These are phyloP conservation scores for Aspergillus indologenus DNA, from an alignment of 495 filamentous ascomycete genomes.

Conservation along the genomic window DNA sequence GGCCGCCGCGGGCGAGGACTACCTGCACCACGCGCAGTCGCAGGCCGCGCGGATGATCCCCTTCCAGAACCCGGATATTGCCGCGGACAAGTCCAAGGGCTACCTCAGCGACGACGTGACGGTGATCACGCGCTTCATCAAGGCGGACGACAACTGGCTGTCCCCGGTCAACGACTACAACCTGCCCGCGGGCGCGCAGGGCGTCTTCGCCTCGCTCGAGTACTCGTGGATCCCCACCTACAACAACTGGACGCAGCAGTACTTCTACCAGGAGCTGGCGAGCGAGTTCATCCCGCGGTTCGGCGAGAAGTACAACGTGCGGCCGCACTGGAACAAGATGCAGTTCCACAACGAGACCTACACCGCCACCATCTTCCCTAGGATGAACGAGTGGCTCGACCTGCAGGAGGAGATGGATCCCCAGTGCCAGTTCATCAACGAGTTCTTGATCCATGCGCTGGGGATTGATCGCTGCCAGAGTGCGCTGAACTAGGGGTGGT, in stretches of 20 bases:
- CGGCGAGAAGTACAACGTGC: too few species aligned
- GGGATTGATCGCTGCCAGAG: too few species aligned
- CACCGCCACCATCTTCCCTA: too few species aligned
- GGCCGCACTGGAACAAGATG: too few species aligned
- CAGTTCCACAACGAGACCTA: too few species aligned
- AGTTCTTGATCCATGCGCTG: too few species aligned
- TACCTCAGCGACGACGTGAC: slow-evolving; percentile 13
- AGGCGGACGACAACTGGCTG: slow-evolving; percentile 20
- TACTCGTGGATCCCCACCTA: slow-evolving; percentile 20
- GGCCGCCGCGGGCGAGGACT: slow-evolving; percentile 17
- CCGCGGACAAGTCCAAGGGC: neutral
- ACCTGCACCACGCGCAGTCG: slow-evolving; percentile 14
- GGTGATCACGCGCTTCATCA: slow-evolving; percentile 7
- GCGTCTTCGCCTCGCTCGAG: slow-evolving; percentile 20
- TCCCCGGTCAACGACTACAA: slow-evolving; percentile 23
- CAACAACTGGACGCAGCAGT: slow-evolving; percentile 20
- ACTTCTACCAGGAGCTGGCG: slow-evolving; percentile 20
- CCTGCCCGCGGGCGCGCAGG: slow-evolving; percentile 11
- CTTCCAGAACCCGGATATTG: too few species aligned
- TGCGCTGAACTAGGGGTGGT: too few species aligned
- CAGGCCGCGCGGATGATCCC: slow-evolving; percentile 16
- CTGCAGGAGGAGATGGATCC: too few species aligned
- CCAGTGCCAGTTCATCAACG: too few species aligned
- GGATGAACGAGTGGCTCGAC: too few species aligned
- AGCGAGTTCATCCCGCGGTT: too few species aligned